Evolutionary conservation across 2,329 filamentous ascomycete genomes (phyloP).

Genomic region (Pestalotiopsis sp.): DNA sequence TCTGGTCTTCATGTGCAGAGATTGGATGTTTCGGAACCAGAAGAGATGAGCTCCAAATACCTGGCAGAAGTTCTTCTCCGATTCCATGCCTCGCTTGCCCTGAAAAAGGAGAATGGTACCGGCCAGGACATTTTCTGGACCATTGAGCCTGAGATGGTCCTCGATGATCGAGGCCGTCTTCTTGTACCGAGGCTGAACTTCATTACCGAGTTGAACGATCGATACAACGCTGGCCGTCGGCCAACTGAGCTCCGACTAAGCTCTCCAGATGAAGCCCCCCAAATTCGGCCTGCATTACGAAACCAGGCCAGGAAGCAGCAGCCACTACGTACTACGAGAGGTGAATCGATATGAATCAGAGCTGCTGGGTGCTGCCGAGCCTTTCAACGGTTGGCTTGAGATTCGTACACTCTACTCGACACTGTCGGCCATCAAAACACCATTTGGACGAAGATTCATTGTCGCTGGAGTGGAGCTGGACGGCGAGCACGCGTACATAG

Average conservation of each 20-base stretch:
- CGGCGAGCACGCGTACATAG: background rate
- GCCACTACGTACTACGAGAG: too few relatives aligned
- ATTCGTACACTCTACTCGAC: background rate
- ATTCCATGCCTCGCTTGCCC: constrained; percentile 10
- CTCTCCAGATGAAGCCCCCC: background rate
- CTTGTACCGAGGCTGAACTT: constrained; percentile 15
- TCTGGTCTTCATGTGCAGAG: constrained; percentile 23
- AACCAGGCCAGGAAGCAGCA: too few relatives aligned
- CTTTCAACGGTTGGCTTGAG: background rate
- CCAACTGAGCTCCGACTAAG: background rate
- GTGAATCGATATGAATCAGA: background rate
- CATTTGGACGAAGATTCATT: constrained; percentile 1
- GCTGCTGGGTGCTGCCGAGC: background rate
- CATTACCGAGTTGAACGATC: constrained; percentile 19
- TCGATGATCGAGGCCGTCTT: constrained; percentile 12
- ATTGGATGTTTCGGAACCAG: constrained; percentile 22
- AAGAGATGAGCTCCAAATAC: constrained; percentile 8
- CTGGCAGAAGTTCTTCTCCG: constrained; percentile 20
- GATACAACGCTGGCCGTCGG: constrained; percentile 19
- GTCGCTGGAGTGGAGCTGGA: background rate
- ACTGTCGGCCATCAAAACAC: background rate
- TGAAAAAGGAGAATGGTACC: background rate
- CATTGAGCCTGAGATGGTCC: constrained; percentile 21
- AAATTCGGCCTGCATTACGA: background rate
- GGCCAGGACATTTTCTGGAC: constrained; percentile 15